Conservation (phyloP, 2,329 filamentous ascomycete species). For the Claviceps paspali region DNA sequence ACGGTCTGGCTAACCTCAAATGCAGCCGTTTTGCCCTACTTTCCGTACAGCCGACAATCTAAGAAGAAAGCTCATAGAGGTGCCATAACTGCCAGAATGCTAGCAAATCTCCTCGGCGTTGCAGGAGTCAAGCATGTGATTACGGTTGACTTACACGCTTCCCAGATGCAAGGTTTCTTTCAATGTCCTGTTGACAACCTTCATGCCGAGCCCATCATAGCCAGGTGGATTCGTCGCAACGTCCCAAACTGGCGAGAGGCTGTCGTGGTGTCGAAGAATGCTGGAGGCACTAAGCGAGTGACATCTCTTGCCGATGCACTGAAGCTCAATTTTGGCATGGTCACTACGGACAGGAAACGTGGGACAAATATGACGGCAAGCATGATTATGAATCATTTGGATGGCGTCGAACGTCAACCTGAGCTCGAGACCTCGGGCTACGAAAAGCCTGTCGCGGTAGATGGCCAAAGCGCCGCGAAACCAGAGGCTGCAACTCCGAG, state of each 20-base stretch:
- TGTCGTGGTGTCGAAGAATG: constrained; percentile 96
- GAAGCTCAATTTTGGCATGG: constrained; percentile 95
- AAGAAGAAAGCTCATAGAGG: constrained; percentile 98
- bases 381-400: constrained; percentile 57
- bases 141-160: constrained; percentile 88
- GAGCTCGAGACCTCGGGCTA: constrained; percentile 20
- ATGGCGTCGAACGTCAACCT: constrained; percentile 37
- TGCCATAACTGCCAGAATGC: constrained; percentile 91
- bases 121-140: constrained; percentile 96
- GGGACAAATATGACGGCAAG: constrained; percentile 61
- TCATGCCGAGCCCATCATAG: constrained; percentile 86
- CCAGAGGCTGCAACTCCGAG: constrained; percentile 9
- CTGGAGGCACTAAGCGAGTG: constrained; percentile 90
- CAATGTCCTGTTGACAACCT: constrained; percentile 95
- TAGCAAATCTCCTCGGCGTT: constrained; percentile 84
- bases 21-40: constrained; percentile 77
- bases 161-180: constrained; percentile 99
- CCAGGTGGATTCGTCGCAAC: constrained; percentile 86
- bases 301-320: constrained; percentile 90
- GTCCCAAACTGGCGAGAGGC: constrained; percentile 78
- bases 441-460: constrained; percentile 9
- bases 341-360: constrained; percentile 67
- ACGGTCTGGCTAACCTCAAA: background rate
- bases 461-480: constrained; percentile 9
- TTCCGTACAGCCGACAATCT: constrained; percentile 97